Evolutionary conservation across 2,329 filamentous ascomycete species (phyloP).

Genomic region (Pestalotiopsis fici): DNA sequence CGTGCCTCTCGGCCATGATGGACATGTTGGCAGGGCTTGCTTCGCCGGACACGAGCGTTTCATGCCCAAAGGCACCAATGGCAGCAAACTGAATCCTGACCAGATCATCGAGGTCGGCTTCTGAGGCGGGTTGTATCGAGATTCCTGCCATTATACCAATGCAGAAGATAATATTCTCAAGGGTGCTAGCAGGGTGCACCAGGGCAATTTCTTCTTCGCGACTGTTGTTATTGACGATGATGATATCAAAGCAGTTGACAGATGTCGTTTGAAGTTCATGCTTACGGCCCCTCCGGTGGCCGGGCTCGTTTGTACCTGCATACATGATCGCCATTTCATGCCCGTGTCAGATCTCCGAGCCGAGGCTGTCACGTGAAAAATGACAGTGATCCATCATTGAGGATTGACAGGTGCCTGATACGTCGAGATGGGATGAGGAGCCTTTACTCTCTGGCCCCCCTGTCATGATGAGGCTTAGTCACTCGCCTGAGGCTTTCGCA

Average conservation of each 20-base stretch:
- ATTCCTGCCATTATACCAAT: background rate
- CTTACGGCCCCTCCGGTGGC: background rate
- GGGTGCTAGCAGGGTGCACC: background rate
- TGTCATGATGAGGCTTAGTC: background rate
- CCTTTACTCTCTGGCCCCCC: no score
- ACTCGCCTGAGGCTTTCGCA: background rate
- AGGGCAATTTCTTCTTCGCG: background rate
- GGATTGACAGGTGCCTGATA: background rate
- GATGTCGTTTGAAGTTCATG: background rate
- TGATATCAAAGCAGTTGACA: background rate
- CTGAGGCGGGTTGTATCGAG: background rate
- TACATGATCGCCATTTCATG: background rate
- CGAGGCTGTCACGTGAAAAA: background rate
- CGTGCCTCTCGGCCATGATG: background rate
- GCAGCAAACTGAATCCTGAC: constrained; percentile 5
- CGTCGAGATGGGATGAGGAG: background rate
- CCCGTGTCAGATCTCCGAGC: background rate
- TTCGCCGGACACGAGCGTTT: background rate
- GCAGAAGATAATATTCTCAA: background rate
- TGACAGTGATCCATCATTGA: background rate
- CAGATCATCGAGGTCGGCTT: background rate
- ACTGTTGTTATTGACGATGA: no score
- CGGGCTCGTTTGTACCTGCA: background rate
- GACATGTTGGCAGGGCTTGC: background rate
- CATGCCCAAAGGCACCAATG: background rate